A percentile compares a stretch with the other conserved stretches of the same genome.
phyloP scores from a whole-genome alignment of 2,329 filamentous ascomycete species.

The Harringtonia aguacate region DNA sequence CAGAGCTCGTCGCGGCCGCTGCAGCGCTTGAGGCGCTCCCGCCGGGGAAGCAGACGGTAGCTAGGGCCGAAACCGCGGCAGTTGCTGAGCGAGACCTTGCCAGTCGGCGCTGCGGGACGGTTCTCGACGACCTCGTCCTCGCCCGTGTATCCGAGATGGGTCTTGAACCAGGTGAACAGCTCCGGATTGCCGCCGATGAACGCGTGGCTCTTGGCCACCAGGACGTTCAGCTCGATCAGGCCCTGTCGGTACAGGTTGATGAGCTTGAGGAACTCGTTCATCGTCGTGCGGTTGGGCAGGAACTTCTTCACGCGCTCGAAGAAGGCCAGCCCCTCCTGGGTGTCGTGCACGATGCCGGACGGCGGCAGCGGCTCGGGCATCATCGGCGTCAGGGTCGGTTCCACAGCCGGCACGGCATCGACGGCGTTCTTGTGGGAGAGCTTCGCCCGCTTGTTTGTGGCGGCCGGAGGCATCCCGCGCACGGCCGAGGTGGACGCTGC shows the following conservation, averaged over 20 bases:
- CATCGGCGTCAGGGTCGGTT: slow-evolving; percentile 79
- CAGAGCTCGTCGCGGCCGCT: slow-evolving; percentile 93
- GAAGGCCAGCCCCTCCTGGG: slow-evolving; percentile 78
- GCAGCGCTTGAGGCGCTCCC: slow-evolving; percentile 85
- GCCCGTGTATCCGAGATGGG: slow-evolving; percentile 68
- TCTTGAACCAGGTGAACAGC: slow-evolving; percentile 79
- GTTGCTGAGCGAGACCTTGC: slow-evolving; percentile 85
- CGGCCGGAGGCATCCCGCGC: slow-evolving; percentile 22
- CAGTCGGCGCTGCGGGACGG: slow-evolving; percentile 61
- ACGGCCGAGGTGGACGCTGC: slow-evolving; percentile 24
- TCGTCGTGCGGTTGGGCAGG: slow-evolving; percentile 81
- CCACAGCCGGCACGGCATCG: slow-evolving; percentile 53
- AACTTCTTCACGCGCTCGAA: slow-evolving; percentile 97
- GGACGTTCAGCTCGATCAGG: slow-evolving; percentile 73
- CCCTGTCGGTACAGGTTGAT: slow-evolving; percentile 93
- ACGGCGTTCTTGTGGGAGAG: slow-evolving; percentile 56
- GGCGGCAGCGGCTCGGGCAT: slow-evolving; percentile 81
- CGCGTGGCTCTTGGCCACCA: slow-evolving; percentile 70
- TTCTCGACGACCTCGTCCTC: slow-evolving; percentile 73
- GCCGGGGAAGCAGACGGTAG: slow-evolving; percentile 82
- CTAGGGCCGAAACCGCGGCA: slow-evolving; percentile 93
- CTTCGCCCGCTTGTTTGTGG: slow-evolving; percentile 56
- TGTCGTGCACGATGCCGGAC: slow-evolving; percentile 60
- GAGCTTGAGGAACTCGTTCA: slow-evolving; percentile 94
- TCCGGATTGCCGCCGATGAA: slow-evolving; percentile 87